These are phyloP conservation scores for Globisporangium apiculatum DNA, from an alignment of 352 stramenopile genomes.

Conservation along the genomic window DNA sequence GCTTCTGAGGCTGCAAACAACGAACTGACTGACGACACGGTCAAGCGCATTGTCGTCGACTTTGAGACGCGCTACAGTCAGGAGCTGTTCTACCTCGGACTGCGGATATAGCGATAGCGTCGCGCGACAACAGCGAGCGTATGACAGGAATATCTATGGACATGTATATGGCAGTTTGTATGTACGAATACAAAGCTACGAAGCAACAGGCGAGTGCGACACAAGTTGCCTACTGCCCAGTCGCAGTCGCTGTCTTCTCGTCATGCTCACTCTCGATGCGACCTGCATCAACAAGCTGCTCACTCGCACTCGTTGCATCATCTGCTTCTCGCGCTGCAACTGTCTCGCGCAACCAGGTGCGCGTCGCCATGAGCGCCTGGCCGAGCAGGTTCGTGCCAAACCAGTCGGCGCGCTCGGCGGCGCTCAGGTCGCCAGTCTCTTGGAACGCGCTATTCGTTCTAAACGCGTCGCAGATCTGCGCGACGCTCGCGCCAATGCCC, in stretches of 20 bases:
- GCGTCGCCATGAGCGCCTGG: constrained; percentile 44
- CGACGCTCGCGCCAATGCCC: constrained; percentile 50
- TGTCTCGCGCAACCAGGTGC: constrained; percentile 22
- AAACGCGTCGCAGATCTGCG: constrained; percentile 29
- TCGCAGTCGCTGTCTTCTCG: too few species aligned
- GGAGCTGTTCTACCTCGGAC: constrained; percentile 42
- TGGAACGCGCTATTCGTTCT: constrained; percentile 25
- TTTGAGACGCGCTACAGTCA: constrained; percentile 34
- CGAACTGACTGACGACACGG: constrained; percentile 33
- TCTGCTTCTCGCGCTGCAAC: too few species aligned
- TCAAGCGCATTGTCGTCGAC: constrained; percentile 32
- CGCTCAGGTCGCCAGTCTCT: constrained; percentile 27
- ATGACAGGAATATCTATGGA: too few species aligned
- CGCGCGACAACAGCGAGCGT: too few species aligned
- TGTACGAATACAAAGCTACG: too few species aligned
- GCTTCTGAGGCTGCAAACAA: not conserved
- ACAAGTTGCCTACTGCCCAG: too few species aligned
- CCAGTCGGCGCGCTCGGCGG: constrained; percentile 20
- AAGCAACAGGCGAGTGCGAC: too few species aligned
- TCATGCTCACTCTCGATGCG: too few species aligned
- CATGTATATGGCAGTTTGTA: too few species aligned
- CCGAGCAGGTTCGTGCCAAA: constrained; percentile 54
- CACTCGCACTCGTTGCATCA: too few species aligned
- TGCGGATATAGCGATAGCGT: constrained; percentile 23
- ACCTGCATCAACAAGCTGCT: too few species aligned